Evolutionary conservation across 345 rosid species (phyloP).

Genomic region (Eucalyptus brandiana): DNA sequence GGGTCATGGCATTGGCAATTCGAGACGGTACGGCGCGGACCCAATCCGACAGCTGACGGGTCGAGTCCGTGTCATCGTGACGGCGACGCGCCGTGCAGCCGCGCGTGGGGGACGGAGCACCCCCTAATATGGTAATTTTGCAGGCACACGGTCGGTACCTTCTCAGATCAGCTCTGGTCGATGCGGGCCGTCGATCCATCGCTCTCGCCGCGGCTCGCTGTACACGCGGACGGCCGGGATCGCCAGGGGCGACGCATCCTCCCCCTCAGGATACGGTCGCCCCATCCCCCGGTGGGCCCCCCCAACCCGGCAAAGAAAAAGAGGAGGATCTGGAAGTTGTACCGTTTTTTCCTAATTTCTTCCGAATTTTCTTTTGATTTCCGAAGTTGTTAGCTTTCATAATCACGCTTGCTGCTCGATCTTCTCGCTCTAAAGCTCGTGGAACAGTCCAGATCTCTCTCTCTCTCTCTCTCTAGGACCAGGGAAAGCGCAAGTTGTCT

Average conservation of each 20-base stretch:
- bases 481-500: neutral
- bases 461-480: neutral
- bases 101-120: neutral
- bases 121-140: neutral
- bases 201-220: neutral
- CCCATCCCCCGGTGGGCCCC: neutral
- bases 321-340: neutral
- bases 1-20: neutral
- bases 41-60: neutral
- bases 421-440: neutral
- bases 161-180: neutral
- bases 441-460: neutral
- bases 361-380: neutral
- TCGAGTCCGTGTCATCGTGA: neutral
- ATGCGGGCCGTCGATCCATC: neutral
- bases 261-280: neutral
- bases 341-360: neutral
- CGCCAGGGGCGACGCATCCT: neutral
- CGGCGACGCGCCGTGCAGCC: neutral
- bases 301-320: neutral
- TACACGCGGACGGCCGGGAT: neutral
- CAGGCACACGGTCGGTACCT: neutral
- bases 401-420: neutral
- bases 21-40: neutral
- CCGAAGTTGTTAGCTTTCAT: neutral